Percentiles rank a stretch among this genome's conserved stretches.
phyloP scores from a whole-genome alignment of 495 filamentous ascomycete species.

The Aspergillus funiculosus region DNA sequence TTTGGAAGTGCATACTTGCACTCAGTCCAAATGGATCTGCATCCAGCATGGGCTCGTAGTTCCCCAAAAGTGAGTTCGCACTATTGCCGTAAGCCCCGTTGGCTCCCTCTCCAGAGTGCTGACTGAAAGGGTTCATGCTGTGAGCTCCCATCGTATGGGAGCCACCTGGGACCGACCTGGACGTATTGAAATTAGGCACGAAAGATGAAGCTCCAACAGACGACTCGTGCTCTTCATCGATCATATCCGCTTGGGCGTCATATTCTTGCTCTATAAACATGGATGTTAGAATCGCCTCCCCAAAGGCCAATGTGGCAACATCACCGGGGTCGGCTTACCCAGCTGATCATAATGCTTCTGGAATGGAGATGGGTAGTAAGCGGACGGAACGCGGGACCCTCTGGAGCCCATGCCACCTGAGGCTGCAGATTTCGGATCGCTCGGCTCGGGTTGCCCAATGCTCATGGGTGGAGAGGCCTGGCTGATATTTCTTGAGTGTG shows the following conservation, averaged over 20 bases:
- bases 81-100: slow-evolving; percentile 43
- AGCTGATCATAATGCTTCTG: slow-evolving; percentile 95
- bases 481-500: slow-evolving; percentile 38
- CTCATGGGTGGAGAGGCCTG: slow-evolving; percentile 40
- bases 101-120: slow-evolving; percentile 35
- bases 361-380: slow-evolving; percentile 78
- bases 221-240: slow-evolving; percentile 77
- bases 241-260: slow-evolving; percentile 90
- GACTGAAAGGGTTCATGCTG: slow-evolving; percentile 32
- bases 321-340: slow-evolving; percentile 66
- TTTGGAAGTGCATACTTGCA: slow-evolving; percentile 91
- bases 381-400: slow-evolving; percentile 36
- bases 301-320: neutral
- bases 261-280: slow-evolving; percentile 97
- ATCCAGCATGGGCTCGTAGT: slow-evolving; percentile 77
- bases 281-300: slow-evolving; percentile 6
- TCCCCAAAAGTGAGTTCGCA: slow-evolving; percentile 67
- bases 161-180: slow-evolving; percentile 38
- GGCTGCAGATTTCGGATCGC: slow-evolving; percentile 30
- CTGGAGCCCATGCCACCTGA: slow-evolving; percentile 25
- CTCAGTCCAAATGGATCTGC: slow-evolving; percentile 86
- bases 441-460: slow-evolving; percentile 37
- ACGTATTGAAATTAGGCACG: slow-evolving; percentile 49
- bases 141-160: slow-evolving; percentile 34
- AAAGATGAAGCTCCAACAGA: slow-evolving; percentile 63